A percentile compares a stretch with the other conserved stretches of the same genome.
Conservation (phyloP, 1,284 basidiomycete species). For the Neotropicomus parvogracilis region DNA sequence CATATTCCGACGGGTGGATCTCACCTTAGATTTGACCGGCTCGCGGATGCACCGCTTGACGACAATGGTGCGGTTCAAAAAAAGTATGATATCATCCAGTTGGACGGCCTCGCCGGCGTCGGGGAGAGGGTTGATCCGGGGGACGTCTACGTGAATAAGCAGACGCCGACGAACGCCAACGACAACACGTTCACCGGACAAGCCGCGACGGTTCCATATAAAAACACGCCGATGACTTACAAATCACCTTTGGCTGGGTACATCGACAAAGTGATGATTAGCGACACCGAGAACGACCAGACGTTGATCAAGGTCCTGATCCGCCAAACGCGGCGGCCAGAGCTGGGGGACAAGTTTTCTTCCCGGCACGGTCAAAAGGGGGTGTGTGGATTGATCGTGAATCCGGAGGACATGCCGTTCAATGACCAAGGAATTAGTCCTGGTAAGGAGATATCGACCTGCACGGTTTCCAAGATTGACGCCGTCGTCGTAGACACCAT, state of each 20-base stretch:
- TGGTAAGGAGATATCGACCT: slow-evolving; percentile 45
- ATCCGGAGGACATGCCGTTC: slow-evolving; percentile 99
- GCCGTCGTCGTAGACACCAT: slow-evolving; percentile 72
- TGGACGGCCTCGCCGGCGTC: slow-evolving; percentile 92
- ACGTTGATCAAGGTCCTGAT: slow-evolving; percentile 99
- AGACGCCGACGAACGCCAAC: slow-evolving; percentile 88
- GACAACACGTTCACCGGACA: slow-evolving; percentile 81
- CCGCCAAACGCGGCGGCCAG: slow-evolving; percentile 93
- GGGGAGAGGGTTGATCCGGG: slow-evolving; percentile 92
- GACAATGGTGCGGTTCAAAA: slow-evolving; percentile 77
- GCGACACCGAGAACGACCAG: slow-evolving; percentile 93
- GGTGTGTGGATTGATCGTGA: slow-evolving; percentile 97
- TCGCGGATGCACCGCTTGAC: slow-evolving; percentile 88
- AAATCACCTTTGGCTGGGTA: slow-evolving; percentile 91
- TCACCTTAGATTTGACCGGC: slow-evolving; percentile 74
- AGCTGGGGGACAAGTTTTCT: slow-evolving; percentile 98
- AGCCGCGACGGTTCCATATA: slow-evolving; percentile 78
- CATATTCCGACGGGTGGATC: slow-evolving; percentile 8
- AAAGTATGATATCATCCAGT: slow-evolving; percentile 87
- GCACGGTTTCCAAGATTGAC: slow-evolving; percentile 11
- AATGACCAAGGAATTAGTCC: slow-evolving; percentile 95
- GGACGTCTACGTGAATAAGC: slow-evolving; percentile 96
- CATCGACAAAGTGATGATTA: slow-evolving; percentile 97
- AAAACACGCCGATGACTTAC: slow-evolving; percentile 87
- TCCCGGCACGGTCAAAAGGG: slow-evolving; percentile 99